Evolutionary conservation across 768 basidiomycete species (phyloP), one percentile per base, ranked within the genome.

Genomic region (Russula dissimulans): DNA sequence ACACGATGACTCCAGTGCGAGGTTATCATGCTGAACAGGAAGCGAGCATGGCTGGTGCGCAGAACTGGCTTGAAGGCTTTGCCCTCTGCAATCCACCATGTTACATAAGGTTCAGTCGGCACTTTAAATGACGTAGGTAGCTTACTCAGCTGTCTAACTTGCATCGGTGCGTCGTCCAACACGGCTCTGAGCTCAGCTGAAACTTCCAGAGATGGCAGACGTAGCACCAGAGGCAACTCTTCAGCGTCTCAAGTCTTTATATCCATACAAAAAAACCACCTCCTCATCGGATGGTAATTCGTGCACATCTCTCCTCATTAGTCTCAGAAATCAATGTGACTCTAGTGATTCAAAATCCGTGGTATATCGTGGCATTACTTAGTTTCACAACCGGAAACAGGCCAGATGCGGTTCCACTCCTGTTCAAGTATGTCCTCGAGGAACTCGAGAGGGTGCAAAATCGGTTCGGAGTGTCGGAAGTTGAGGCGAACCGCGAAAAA

Each of bases 321-420:
- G 8, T 44, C 48, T 39, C 3, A 56, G 44, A 42, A 36, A 8
- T 41, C 47, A 48, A 12, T 5, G 17, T 39, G 39, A 36, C 26
- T 49, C 66, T 58, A 60, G 69, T 67, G 26, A 55, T 75, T 12
- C 52, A 67, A 4, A 82, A 77, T 56, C 79, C 84, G 9, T 87
- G 85, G 85, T 82, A 79, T 59, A 74, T 85, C 45, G 72, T 85
- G 36, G 76, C 81, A 3, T 78, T 79, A 8, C 79, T 83, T 36
- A 75, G 79, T 1, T 84, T 84, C 67, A 77, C 77, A 60, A 79
- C 82, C 7, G 78, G 79, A 67, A 87, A 87, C 65, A 71, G 72
- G 38, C 78, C 84, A 4, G 83, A 85, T 34, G 82, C 73, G 2
- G 79, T 85, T 36, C 80, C 83, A 9, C 67, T 68, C 46, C 78